Base-by-base conservation (phyloP, 2,329 filamentous ascomycete genomes). In the Tolypocladium tundrense region DNA sequence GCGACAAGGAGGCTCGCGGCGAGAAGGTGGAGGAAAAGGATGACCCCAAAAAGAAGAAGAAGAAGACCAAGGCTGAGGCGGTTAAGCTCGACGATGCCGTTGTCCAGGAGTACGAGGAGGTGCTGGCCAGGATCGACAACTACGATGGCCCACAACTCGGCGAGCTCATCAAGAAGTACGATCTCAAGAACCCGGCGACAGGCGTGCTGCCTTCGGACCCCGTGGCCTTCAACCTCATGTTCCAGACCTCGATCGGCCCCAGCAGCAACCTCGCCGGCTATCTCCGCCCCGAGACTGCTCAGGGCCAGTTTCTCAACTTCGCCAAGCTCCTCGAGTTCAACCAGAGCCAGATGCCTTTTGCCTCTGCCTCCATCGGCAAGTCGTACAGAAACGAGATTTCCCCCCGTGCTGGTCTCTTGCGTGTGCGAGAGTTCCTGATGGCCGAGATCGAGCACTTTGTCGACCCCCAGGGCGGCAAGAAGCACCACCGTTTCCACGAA, bases 371-470 rank as follows among this genome's bases (percentile, higher is more conserved):
- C 43, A 95, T 99, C 71, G 94, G 94, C 75, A 96, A 96, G 76
- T 97, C 93, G 1, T 97, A 96, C 83, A 86, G 94, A 68, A 99
- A 99, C 72, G 94, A 99, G 71, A 97, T 99, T 66, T 97, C 94
- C 0, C 94, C 94, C 11, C 85, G 94, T 58, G 85, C 90, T 62
- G 94, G 94, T 75, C 85, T 99, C 45, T 77, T 99, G 59, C 88
- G 94, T 66, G 94, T 99, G 50, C 90, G 94, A 67, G 94, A 99
- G 73, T 97, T 99, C 77, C 77, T 97, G 67, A 97, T 99, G 94
- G 94, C 93, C 31, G 94, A 99, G 76, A 96, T 99, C 66, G 94
- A 99, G 78, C 94, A 99, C 74, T 99, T 90, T 70, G 94, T 99
- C 64, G 94, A 99, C 68, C 94, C 94, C 13, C 81, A 94, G 68